These are phyloP conservation scores for Teunomyces panamensis DNA, from an alignment of 805 yeast species.

Conservation along the genomic window DNA sequence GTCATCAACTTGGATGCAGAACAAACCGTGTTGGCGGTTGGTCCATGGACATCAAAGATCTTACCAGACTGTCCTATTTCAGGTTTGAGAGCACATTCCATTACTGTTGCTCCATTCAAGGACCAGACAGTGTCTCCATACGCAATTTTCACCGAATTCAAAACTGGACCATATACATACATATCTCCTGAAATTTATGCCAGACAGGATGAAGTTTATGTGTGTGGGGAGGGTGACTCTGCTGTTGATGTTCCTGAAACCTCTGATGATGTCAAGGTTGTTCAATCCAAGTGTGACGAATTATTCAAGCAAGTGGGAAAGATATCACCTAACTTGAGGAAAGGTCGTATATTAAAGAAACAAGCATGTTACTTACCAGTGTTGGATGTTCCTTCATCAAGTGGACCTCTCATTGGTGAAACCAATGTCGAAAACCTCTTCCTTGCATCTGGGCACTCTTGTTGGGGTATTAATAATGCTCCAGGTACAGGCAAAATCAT, in stretches of 20 bases:
- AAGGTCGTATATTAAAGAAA: conserved; percentile 72
- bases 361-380: conserved; percentile 98
- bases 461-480: conserved; percentile 99
- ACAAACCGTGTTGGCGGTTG: conserved; percentile 80
- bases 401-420: conserved; percentile 93
- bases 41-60: conserved; percentile 95
- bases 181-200: conserved; percentile 95
- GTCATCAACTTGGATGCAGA: conserved; percentile 58
- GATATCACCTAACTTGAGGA: conserved; percentile 63
- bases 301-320: conserved; percentile 78
- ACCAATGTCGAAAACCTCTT: conserved; percentile 79
- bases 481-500: conserved; percentile 94
- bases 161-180: conserved; percentile 60
- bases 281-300: conserved; percentile 83
- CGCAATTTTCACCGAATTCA: conserved; percentile 90
- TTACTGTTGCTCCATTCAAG: conserved; percentile 78
- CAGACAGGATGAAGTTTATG: conserved; percentile 90
- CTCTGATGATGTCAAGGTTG: conserved; percentile 89
- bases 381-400: conserved; percentile 83
- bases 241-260: conserved; percentile 89
- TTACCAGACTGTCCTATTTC: conserved; percentile 92
- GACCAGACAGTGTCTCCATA: conserved; percentile 78
- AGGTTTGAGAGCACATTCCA: conserved; percentile 92
- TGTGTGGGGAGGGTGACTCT: conserved; percentile 96
- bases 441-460: conserved; percentile 90